Evolutionary conservation across 257 asterid species (phyloP), one percentile per base, ranked within the genome.

Genomic region (Ehretia macrophylla): DNA sequence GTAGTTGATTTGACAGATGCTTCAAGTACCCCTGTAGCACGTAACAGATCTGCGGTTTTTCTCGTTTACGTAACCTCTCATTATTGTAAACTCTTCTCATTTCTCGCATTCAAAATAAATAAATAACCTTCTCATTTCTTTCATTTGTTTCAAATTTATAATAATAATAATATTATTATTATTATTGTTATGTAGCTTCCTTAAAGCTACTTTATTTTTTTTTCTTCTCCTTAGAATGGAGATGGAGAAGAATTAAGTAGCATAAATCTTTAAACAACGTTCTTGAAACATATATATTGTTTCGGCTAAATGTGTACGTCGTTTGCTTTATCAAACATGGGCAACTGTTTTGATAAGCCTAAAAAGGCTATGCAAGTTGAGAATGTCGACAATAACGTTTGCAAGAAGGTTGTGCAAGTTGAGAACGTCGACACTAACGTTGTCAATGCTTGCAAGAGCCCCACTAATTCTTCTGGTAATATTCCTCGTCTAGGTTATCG

Each of bases 261-360:
- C 14, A 11, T 42, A 42, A 10, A 2, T 10, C 47, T 42, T 42
- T 3, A 42, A 10, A 42, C 47, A 42, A 42, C 11, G 47, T 42
- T 42, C 3, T 42, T 14, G 1, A 42, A 42, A 27, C 35, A 27
- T 8, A 12, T 32, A 14, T 14, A 44, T 38, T n/a, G n/a, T n/a
- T n/a, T n/a, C 40, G 48, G 55, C 53, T 8, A 37, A 10, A 21
- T 37, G 23, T 42, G 21, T 55, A n/a, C n/a, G n/a, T n/a, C n/a
- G n/a, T n/a, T n/a, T n/a, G n/a, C n/a, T n/a, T n/a, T n/a, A n/a
- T n/a, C n/a, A n/a, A 56, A 56, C n/a, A 62, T 69, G 65, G 68
- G 74, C 16, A 69, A 69, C 59, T 69, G 69, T 52, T 37, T 69
- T 32, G 17, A 8, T 8, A 49, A 14, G 3, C 52, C 67, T 51